Conservation (phyloP, 257 asterid genomes). For the Solanum ossicruentum region DNA sequence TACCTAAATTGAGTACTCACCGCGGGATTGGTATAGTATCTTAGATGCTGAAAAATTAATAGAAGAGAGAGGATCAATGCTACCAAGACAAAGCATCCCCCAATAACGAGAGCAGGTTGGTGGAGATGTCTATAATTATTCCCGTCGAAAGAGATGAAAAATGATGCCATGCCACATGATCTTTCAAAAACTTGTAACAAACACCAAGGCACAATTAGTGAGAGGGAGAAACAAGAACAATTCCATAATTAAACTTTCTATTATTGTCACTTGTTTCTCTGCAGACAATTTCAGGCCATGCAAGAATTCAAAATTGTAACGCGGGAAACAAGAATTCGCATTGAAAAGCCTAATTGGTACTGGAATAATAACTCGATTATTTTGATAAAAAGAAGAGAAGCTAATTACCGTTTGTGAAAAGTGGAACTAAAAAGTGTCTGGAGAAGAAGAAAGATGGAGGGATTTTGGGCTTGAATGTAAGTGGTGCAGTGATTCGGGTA, state of each 20-base stretch:
- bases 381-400: neutral
- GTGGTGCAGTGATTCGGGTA: neutral
- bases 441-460: too few relatives aligned
- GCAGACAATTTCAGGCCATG: neutral
- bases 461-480: neutral
- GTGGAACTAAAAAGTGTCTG: neutral
- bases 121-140: slow-evolving; percentile 31
- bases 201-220: neutral
- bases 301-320: neutral
- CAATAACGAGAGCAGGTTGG: slow-evolving; percentile 33
- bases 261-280: neutral
- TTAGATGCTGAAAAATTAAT: slow-evolving; percentile 66
- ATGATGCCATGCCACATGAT: slow-evolving; percentile 27
- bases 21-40: slow-evolving; percentile 65
- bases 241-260: neutral
- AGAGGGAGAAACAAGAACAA: neutral
- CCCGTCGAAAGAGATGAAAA: slow-evolving; percentile 18
- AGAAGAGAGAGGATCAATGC: slow-evolving; percentile 60
- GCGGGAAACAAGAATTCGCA: neutral
- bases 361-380: neutral
- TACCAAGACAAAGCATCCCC: slow-evolving; percentile 41
- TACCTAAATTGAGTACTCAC: slow-evolving; percentile 26
- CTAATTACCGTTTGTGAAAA: neutral
- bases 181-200: neutral
- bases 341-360: neutral